phyloP scores from a whole-genome alignment of 1,139 yeast genomes.

The Nakaseomyces delphensis region DNA sequence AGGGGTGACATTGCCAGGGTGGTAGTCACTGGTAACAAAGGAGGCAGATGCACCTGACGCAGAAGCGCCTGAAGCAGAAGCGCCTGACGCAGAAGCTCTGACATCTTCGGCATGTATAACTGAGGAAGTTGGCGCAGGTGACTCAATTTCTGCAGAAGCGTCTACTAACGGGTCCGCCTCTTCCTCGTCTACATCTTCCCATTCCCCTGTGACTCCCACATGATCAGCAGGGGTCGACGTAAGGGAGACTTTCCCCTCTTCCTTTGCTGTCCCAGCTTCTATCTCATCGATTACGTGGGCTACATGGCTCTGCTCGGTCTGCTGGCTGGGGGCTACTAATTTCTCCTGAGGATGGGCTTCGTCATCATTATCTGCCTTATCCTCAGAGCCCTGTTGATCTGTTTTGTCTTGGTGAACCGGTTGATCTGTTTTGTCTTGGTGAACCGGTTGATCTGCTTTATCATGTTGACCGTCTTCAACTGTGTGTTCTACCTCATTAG shows the following conservation, averaged over 20 bases:
- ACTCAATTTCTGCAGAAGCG: conserved; percentile 3
- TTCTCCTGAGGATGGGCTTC: background rate
- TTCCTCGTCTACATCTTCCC: conserved; percentile 11
- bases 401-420: background rate
- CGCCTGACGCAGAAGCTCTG: background rate
- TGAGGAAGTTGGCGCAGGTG: background rate
- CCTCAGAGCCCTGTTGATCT: background rate
- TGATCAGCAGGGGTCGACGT: too few species aligned
- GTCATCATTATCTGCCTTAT: too few species aligned
- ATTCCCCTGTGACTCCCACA: background rate
- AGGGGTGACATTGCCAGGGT: conserved; percentile 1
- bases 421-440: background rate
- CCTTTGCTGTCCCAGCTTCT: too few species aligned
- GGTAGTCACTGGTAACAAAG: too few species aligned
- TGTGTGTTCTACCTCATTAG: too few species aligned
- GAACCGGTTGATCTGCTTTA: background rate
- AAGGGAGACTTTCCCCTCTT: too few species aligned
- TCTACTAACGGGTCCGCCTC: conserved; percentile 3
- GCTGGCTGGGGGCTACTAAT: background rate
- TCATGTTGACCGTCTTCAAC: background rate
- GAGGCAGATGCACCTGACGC: background rate
- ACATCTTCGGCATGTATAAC: conserved; percentile 2
- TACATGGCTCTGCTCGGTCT: background rate
- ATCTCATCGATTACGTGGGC: background rate
- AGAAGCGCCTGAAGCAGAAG: background rate